These are phyloP conservation scores for Agrostemma githago DNA, from an alignment of 148 eudicot genomes.

Conservation along the genomic window DNA sequence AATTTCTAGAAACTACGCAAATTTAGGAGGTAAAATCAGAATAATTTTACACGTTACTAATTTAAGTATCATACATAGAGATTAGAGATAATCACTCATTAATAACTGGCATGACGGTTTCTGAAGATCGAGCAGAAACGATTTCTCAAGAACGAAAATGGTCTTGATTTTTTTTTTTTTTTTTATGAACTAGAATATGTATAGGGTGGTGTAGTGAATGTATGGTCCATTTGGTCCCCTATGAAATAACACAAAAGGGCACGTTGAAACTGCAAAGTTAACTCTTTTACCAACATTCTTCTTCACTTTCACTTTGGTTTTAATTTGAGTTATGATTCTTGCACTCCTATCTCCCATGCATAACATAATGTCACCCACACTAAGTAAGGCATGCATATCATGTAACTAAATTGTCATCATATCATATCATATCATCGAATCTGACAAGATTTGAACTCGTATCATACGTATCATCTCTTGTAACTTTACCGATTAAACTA, in stretches of 20 bases:
- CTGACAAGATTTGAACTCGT: background rate
- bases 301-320: slow-evolving; percentile 13
- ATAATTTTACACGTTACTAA: too few relatives aligned
- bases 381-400: background rate
- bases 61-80: too few relatives aligned
- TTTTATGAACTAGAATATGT: background rate
- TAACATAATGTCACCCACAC: slow-evolving; percentile 2
- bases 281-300: background rate
- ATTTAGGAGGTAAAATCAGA: too few relatives aligned
- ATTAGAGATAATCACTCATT: too few relatives aligned
- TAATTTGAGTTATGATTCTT: background rate
- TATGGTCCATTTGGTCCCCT: too few relatives aligned
- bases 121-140: background rate
- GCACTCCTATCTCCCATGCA: too few relatives aligned
- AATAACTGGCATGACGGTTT: too few relatives aligned
- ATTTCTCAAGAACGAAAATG: too few relatives aligned
- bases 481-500: too few relatives aligned
- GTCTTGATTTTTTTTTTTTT: background rate
- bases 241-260: background rate
- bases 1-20: too few relatives aligned
- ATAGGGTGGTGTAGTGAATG: slow-evolving; percentile 9
- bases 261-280: slow-evolving; percentile 15
- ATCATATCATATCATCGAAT: background rate
- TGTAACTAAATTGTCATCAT: slow-evolving; percentile 8
- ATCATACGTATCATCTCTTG: background rate